These are phyloP conservation scores for Chlamydomonas reinhardtii DNA, from an alignment of 163 green algal species.

Conservation along the genomic window DNA sequence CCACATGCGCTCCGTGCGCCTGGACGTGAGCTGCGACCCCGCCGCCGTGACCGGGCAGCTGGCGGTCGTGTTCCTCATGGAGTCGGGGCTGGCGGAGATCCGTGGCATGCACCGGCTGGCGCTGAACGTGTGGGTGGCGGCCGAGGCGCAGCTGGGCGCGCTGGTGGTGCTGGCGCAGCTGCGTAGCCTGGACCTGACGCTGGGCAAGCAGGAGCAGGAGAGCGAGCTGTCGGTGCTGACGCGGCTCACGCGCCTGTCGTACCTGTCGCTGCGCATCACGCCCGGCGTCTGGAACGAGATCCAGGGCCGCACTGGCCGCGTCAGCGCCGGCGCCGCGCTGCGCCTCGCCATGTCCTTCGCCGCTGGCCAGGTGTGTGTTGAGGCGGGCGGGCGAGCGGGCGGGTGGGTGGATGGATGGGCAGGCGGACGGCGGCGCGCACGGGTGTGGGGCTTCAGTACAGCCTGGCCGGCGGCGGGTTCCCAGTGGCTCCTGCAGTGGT, in stretches of 20 bases:
- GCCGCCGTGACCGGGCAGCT: conserved; percentile 42
- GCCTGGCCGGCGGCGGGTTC: too few species aligned
- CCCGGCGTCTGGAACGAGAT: conserved; percentile 45
- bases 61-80: conserved; percentile 28
- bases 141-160: conserved; percentile 30
- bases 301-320: conserved; percentile 33
- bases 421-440: too few species aligned
- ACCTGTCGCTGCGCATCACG: conserved; percentile 37
- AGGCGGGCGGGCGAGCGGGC: too few species aligned
- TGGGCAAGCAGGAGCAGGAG: conserved; percentile 49
- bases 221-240: conserved; percentile 30
- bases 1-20: not conserved
- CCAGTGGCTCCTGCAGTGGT: too few species aligned
- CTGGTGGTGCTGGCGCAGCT: conserved; percentile 30
- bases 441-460: too few species aligned
- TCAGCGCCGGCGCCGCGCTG: conserved; percentile 38
- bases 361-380: not conserved
- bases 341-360: conserved; percentile 47
- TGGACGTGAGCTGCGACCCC: conserved; percentile 27
- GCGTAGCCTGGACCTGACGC: conserved; percentile 37
- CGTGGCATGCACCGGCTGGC: conserved; percentile 1
- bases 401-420: too few species aligned
- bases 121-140: conserved; percentile 41
- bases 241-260: conserved; percentile 24
- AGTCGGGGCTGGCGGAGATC: conserved; percentile 17